Evolutionary conservation across 352 stramenopile species (phyloP).

Genomic region (Phytophthora pini): DNA sequence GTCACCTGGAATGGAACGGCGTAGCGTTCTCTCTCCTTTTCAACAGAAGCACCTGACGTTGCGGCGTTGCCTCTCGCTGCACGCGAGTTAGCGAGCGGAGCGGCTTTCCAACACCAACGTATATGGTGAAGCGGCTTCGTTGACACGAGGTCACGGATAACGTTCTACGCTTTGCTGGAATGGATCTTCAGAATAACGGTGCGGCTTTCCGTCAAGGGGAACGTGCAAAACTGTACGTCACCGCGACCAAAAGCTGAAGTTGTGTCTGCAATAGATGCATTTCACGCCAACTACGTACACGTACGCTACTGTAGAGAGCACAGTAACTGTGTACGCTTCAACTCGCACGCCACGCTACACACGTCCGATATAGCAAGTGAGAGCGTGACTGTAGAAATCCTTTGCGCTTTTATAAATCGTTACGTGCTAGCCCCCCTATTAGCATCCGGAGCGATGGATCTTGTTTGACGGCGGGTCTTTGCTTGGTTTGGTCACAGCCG

Average conservation of each 20-base stretch:
- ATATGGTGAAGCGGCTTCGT: slow-evolving; percentile 16
- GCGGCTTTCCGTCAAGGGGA: background rate
- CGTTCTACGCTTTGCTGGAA: background rate
- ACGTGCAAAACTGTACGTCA: no score
- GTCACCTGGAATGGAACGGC: slow-evolving; percentile 27
- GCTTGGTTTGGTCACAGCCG: slow-evolving; percentile 12
- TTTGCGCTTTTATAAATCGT: slow-evolving; percentile 1
- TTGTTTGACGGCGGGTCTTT: slow-evolving; percentile 3
- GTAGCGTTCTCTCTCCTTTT: background rate
- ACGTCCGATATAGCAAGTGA: no score
- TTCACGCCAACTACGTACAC: background rate
- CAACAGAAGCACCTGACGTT: slow-evolving; percentile 12
- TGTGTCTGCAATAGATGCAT: background rate
- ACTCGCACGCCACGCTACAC: no score
- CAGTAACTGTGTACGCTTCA: background rate
- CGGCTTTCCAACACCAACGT: slow-evolving; percentile 13
- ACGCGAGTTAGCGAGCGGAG: background rate
- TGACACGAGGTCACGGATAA: background rate
- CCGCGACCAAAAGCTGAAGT: slow-evolving; percentile 5
- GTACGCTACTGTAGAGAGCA: slow-evolving; percentile 8
- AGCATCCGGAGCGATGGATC: slow-evolving; percentile 13
- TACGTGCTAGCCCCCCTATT: slow-evolving; percentile 3
- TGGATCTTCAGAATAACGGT: slow-evolving; percentile 7
- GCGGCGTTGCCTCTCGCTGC: background rate
- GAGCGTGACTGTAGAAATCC: slow-evolving; percentile 33